Percentiles rank a stretch among this genome's conserved stretches.
Evolutionary conservation across 2,329 filamentous ascomycete species (phyloP).

Genomic region (Dactylellina drechsleri): DNA sequence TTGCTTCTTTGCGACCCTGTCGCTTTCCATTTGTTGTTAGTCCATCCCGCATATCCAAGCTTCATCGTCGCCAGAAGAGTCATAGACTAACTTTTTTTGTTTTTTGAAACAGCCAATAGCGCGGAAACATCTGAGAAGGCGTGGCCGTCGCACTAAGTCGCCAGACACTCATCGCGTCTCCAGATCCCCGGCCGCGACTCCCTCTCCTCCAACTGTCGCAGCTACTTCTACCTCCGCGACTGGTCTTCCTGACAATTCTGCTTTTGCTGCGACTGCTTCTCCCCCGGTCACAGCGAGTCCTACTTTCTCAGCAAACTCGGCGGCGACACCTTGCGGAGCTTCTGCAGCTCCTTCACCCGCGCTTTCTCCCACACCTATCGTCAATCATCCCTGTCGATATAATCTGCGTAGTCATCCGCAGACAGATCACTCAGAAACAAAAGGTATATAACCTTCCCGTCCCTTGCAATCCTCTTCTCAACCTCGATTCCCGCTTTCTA

Average conservation of each 20-base stretch:
- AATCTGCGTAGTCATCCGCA: constrained; percentile 21
- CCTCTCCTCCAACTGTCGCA: not conserved
- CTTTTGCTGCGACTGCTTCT: not conserved
- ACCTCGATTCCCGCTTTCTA: constrained; percentile 34
- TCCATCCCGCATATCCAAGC: constrained; percentile 26
- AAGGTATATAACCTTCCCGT: constrained; percentile 52
- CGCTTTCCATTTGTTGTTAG: constrained; percentile 22
- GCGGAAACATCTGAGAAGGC: constrained; percentile 49
- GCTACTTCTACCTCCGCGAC: not conserved
- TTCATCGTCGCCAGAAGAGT: constrained; percentile 36
- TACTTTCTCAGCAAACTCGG: not conserved
- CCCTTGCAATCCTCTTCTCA: constrained; percentile 52
- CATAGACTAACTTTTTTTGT: constrained; percentile 31
- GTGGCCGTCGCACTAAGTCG: constrained; percentile 11
- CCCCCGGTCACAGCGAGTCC: constrained; percentile 1
- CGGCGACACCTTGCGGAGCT: not conserved
- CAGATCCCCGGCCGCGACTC: not conserved
- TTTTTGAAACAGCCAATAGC: constrained; percentile 32
- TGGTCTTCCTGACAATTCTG: not conserved
- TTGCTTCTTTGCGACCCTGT: constrained; percentile 13
- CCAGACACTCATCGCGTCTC: constrained; percentile 38
- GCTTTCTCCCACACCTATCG: not conserved
- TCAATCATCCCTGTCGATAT: not conserved
- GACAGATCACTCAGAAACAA: constrained; percentile 3
- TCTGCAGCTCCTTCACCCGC: not conserved